phyloP scores from a whole-genome alignment of 2,329 filamentous ascomycete genomes.

The Cytospora chrysosperma region DNA sequence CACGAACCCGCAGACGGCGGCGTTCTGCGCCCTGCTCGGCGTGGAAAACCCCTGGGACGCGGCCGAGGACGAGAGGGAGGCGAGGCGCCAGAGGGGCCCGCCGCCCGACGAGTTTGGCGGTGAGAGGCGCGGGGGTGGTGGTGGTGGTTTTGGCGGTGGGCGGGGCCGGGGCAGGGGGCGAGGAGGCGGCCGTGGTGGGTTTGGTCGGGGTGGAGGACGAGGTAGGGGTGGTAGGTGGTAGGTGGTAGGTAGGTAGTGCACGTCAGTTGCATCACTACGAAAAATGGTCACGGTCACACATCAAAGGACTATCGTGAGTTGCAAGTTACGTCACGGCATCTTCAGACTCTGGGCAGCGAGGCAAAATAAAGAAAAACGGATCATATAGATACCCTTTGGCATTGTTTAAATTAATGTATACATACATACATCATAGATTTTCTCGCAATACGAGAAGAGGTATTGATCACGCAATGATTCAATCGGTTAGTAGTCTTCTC shows the following conservation, averaged over 20 bases:
- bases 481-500: neutral
- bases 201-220: constrained; percentile 37
- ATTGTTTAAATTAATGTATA: neutral
- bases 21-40: constrained; percentile 75
- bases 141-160: constrained; percentile 31
- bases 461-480: no score
- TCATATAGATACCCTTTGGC: constrained; percentile 10
- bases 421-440: neutral
- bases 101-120: constrained; percentile 38
- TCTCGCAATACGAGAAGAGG: neutral
- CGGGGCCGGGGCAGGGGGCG: constrained; percentile 38
- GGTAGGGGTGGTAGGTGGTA: no score
- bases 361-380: no score
- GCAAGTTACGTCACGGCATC: neutral
- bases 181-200: constrained; percentile 31
- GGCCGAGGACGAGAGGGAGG: constrained; percentile 66
- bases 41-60: constrained; percentile 76
- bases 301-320: neutral
- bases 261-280: constrained; percentile 28
- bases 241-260: constrained; percentile 33
- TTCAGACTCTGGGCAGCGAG: neutral
- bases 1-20: constrained; percentile 80
- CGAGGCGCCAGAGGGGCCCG: constrained; percentile 59
- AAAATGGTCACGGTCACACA: neutral
- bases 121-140: constrained; percentile 26